phyloP scores from a whole-genome alignment of 768 basidiomycete species.

The Galerina marginata region DNA sequence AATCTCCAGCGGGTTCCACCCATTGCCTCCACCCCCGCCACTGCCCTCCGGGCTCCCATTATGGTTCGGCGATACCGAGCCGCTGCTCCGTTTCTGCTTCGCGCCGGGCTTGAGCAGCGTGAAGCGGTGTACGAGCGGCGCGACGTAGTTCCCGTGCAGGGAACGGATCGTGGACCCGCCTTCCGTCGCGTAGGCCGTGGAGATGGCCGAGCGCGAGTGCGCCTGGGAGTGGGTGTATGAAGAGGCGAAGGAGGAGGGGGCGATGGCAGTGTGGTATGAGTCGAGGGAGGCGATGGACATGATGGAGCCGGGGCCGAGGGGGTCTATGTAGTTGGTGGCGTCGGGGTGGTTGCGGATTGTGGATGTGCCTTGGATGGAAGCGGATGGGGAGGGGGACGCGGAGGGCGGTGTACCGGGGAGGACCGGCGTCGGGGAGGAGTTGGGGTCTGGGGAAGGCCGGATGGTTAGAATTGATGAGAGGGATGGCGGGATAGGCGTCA shows the following conservation, averaged over 20 bases:
- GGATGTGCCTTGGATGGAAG: constrained; percentile 23
- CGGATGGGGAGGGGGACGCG: constrained; percentile 16
- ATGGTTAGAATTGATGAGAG: constrained; percentile 79
- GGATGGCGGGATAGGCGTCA: constrained; percentile 48
- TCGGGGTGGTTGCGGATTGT: constrained; percentile 23
- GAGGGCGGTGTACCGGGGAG: constrained; percentile 40
- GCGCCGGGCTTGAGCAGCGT: constrained; percentile 80
- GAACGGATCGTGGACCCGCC: constrained; percentile 73
- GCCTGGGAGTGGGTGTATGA: too few species aligned
- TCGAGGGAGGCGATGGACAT: constrained; percentile 63
- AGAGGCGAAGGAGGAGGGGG: constrained; percentile 43
- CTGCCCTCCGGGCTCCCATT: constrained; percentile 37
- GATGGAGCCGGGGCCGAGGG: constrained; percentile 49
- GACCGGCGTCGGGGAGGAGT: constrained; percentile 45
- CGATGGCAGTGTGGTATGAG: constrained; percentile 68
- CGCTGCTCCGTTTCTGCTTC: constrained; percentile 51
- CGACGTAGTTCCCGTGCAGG: constrained; percentile 42
- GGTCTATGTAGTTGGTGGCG: constrained; percentile 42
- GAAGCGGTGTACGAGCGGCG: constrained; percentile 80
- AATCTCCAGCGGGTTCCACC: constrained; percentile 81
- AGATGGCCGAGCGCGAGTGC: constrained; percentile 34
- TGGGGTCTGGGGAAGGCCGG: constrained; percentile 58
- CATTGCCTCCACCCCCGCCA: constrained; percentile 26
- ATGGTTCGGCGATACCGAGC: constrained; percentile 36
- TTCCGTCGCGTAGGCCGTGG: constrained; percentile 71